Evolutionary conservation across 2,329 filamentous ascomycete species (phyloP).

Genomic region (Leptographium procerum): DNA sequence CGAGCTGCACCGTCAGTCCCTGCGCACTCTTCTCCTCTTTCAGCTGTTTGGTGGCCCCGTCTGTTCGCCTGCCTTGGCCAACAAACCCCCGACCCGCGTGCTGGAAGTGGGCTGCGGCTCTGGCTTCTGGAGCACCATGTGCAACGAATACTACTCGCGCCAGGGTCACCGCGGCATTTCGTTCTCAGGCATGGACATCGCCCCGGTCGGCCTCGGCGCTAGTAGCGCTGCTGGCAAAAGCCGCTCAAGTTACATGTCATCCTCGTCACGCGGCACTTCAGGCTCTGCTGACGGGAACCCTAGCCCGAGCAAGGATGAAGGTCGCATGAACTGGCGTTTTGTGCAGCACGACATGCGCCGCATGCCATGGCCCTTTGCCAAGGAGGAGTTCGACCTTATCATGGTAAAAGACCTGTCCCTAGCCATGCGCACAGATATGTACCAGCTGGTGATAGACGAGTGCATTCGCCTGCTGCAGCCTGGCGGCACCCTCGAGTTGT

Average conservation of each 20-base stretch:
- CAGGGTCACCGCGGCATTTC: constrained; percentile 58
- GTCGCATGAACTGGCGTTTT: constrained; percentile 68
- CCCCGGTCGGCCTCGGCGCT: constrained; percentile 34
- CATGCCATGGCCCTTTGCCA: constrained; percentile 63
- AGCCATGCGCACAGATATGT: constrained; percentile 46
- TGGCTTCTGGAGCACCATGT: constrained; percentile 82
- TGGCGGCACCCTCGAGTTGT: constrained; percentile 73
- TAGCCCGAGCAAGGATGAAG: constrained; percentile 37
- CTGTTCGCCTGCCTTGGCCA: constrained; percentile 55
- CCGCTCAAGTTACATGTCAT: background rate
- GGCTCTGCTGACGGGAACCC: background rate
- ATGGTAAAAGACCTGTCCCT: constrained; percentile 78
- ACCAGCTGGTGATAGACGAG: constrained; percentile 53
- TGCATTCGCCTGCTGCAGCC: constrained; percentile 64
- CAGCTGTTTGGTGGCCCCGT: constrained; percentile 72
- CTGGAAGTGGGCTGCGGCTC: constrained; percentile 82
- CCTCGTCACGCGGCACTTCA: background rate
- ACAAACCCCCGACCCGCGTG: constrained; percentile 62
- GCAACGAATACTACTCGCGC: constrained; percentile 61
- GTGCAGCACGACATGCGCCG: constrained; percentile 76
- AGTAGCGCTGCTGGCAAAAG: background rate
- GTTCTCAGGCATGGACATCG: constrained; percentile 76
- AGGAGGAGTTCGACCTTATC: constrained; percentile 75
- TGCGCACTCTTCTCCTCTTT: constrained; percentile 71
- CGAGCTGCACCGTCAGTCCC: constrained; percentile 72